Evolutionary conservation across 805 yeast genomes (phyloP), one percentile per base, ranked within the genome.

Genomic region (Candida chilensis): DNA sequence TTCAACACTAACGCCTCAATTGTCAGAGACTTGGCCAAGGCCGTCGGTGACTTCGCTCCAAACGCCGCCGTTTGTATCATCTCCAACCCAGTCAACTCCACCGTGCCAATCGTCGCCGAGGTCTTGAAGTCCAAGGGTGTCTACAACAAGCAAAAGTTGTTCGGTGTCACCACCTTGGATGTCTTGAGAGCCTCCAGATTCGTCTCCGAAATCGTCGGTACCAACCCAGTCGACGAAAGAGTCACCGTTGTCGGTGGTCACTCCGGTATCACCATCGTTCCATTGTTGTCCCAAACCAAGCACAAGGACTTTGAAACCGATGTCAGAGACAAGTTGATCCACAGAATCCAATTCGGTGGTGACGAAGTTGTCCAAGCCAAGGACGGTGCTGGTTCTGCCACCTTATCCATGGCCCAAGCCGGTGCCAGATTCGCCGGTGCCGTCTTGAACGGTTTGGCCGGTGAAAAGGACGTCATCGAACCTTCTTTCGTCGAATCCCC

Each of bases 81-180:
- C 53, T 78, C 96, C 41, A 87, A 87, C 80, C 96, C 96, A 32
- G 96, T 87, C 58, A 87, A 87, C 79, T 87, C 96, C 37, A 88
- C 96, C 32, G 96, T 87, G 18, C 96, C 96, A 55, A 87, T 87
- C 61, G 96, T 85, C 35, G 86, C 94, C 38, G 95, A 88, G 70
- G 94, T 85, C 32, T 70, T 83, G 59, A 85, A 84, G 71, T 65
- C 78, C 45, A 72, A 74, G 63, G 88, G 88, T 47, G 88, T 78
- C 37, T 88, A 82, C 77, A 77, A 88, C 77, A 90, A 94, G 55
- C 76, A 81, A 73, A 82, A 79, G 60, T 68, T 87, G 54, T 87
- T 87, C 50, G 96, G 96, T 73, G 96, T 87, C 57, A 87, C 96
- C 67, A 88, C 96, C 37, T 72, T 87, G 54, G 96, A 88, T 54